These are phyloP conservation scores for Buddleja alternifolia DNA, from an alignment of 257 asterid species.

Conservation along the genomic window DNA sequence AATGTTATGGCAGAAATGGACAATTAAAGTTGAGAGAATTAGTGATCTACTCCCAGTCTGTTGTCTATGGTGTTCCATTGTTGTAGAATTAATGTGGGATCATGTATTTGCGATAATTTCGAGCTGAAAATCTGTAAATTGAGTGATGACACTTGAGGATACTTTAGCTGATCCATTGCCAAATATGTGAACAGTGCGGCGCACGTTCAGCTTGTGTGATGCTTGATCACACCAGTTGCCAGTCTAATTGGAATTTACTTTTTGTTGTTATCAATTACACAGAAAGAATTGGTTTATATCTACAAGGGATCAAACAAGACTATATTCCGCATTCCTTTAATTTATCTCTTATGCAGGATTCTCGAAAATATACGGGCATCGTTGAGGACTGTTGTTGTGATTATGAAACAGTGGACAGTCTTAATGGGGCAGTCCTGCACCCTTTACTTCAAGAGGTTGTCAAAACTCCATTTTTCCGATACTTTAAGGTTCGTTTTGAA, in stretches of 20 bases:
- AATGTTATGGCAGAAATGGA: background rate
- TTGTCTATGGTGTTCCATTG: background rate
- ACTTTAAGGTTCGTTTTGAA: conserved; percentile 69
- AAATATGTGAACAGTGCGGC: conserved; percentile 8
- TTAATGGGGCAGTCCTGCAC: conserved; percentile 77
- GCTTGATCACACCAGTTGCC: conserved; percentile 13
- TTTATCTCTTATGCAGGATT: conserved; percentile 66
- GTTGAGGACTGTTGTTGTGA: conserved; percentile 98
- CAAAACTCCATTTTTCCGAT: conserved; percentile 85
- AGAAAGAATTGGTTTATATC: conserved; percentile 1
- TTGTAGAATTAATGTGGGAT: conserved; percentile 5
- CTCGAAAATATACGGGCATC: conserved; percentile 81
- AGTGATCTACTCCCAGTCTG: background rate
- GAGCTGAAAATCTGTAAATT: conserved; percentile 16
- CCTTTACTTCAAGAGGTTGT: conserved; percentile 91
- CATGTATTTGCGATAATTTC: conserved; percentile 16
- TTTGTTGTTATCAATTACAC: background rate
- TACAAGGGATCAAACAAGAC: conserved; percentile 3
- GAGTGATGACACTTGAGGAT: conserved; percentile 12
- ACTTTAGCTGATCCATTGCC: conserved; percentile 2
- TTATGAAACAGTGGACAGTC: conserved; percentile 86
- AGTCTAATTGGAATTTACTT: background rate
- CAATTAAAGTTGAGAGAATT: background rate
- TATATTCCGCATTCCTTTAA: conserved; percentile 21
- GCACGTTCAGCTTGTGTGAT: background rate